Evolutionary conservation across 176 grass and related monocot species (phyloP), one percentile per base, ranked within the genome.

Genomic region (Musa acuminata): DNA sequence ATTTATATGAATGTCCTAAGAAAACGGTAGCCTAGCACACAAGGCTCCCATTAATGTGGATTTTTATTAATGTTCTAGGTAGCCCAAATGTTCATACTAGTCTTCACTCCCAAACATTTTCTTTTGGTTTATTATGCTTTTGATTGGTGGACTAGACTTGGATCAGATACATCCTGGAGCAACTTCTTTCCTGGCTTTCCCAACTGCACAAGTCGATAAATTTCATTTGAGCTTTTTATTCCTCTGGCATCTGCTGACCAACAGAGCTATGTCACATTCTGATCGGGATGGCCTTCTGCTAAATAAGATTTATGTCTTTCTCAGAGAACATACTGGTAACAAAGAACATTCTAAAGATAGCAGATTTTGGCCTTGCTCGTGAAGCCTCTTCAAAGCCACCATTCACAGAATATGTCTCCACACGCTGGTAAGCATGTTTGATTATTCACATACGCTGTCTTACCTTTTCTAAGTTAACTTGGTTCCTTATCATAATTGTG

Each of bases 361-460:
- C 90, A 51, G 95, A 99, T 89, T 99, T 99, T 91, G 95, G 95
- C 1, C 95, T 99, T 53, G 95, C 95, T 83, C 88, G 95, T 72
- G 95, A 99, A 79, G 82, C 89, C 82, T 87, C 76, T 82, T 99
- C 95, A 71, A 80, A 86, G 79, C 91, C 95, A 72, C 95, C 95
- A 1, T 99, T 94, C 75, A 99, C 95, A 60, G 95, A 99, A 94
- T 99, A 99, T 60, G 95, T 99, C 21, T 99, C 95, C 23, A 99
- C 95, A 64, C 95, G 87, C 64, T 96, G 93, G 89, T 96, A 67
- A 52, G 81, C 29, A 53, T 64, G 48, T 59, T 59, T 13, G 14
- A 48, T 2, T 16, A 16, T 20, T 49, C 16, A 43, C 17, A 43
- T 49, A 8, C 8, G 29, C 2, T 69, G 13, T 17, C 8, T 60